Evolutionary conservation across 345 rosid genomes (phyloP), one percentile per base, ranked within the genome.

Genomic region (Eucalyptus cloeziana): DNA sequence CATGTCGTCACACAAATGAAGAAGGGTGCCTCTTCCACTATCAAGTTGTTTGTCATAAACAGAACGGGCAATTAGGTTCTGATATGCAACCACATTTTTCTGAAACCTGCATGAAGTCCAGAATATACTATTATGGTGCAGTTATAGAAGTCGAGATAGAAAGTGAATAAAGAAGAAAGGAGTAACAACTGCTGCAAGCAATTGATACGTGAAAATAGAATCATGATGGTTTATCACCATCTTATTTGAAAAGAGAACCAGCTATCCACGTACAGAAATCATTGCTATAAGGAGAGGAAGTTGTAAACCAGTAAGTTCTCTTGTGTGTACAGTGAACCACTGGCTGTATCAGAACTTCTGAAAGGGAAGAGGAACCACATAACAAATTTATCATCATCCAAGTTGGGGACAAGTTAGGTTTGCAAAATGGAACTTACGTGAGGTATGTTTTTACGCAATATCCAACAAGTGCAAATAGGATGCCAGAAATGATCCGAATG

Each of bases 21-120:
- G 97, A 89, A 96, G 96, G 86, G 98, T 95, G 27, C 98, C 97
- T 91, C 91, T 95, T 91, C 98, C 99, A 89, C 98, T 96, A 87
- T 97, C 98, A 49, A 97, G 90, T 79, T 96, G 99, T 91, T 95
- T 97, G 88, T 97, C 96, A 87, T 94, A 96, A 91, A 95, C 93
- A 40, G 95, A 95, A 91, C 89, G 91, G 5, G 98, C 95, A 49
- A 96, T 97, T 91, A 96, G 91, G 88, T 92, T 96, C 90, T 96
- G 99, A 92, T 96, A 97, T 30, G 91, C 90, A 67, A 92, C 95
- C 91, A 96, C 90, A 87, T 96, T 97, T 86, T 88, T 86, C 94
- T 97, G 97, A 91, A 95, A 97, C 91, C 99, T 97, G 87, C 87
- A 88, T 76, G 85, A 44, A 21, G 47, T 76, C 85, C 85, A 76